These are phyloP conservation scores for Xylariales sp. DNA, from an alignment of 2,329 filamentous ascomycete genomes.

Conservation along the genomic window DNA sequence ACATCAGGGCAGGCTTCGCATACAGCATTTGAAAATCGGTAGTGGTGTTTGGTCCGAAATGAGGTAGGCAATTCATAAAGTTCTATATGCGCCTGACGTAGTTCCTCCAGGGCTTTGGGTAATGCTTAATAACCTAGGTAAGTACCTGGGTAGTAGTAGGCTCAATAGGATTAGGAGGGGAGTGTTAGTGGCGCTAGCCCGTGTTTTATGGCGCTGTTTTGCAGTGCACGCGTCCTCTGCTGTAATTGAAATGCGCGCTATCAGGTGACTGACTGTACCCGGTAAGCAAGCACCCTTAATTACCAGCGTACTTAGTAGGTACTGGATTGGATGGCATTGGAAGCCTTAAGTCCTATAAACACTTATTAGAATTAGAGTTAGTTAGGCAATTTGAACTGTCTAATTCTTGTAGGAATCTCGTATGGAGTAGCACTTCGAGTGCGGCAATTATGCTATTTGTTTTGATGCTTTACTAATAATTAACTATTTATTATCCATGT, in stretches of 20 bases:
- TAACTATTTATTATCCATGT: background rate
- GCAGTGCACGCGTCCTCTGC: conserved; percentile 21
- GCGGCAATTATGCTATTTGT: background rate
- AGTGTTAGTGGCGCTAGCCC: conserved; percentile 13
- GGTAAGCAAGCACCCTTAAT: background rate
- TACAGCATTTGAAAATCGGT: background rate
- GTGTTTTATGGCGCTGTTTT: conserved; percentile 18
- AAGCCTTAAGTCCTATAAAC: too few relatives aligned
- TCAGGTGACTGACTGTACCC: conserved; percentile 43
- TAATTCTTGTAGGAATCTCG: too few relatives aligned
- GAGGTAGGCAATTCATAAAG: background rate
- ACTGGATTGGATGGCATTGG: too few relatives aligned
- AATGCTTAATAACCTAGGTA: too few relatives aligned
- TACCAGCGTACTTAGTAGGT: background rate
- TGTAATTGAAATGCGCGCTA: conserved; percentile 42
- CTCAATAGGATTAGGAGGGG: conserved; percentile 7
- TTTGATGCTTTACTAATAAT: background rate
- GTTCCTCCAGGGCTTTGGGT: background rate
- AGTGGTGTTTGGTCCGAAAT: background rate
- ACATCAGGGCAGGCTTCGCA: background rate
- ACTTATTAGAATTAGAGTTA: too few relatives aligned
- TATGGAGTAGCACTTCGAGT: too few relatives aligned
- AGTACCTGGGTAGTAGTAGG: background rate
- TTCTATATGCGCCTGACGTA: conserved; percentile 10
- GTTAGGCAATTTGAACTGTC: too few relatives aligned